Conservation (phyloP, 805 yeast species). For the Candida corydali region DNA sequence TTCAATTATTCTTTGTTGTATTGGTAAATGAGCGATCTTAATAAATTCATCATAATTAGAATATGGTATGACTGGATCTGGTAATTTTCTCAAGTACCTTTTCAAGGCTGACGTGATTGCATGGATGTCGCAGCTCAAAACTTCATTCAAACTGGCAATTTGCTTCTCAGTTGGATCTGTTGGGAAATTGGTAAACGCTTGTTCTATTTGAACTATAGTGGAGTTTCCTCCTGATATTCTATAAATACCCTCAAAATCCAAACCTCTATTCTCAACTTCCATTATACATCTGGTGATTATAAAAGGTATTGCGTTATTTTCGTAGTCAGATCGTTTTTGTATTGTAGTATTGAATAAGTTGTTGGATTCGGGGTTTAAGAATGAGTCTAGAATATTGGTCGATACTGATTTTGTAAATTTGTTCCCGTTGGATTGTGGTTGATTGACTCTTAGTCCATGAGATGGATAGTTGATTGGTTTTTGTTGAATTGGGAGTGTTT, state of each 20-base stretch:
- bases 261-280: constrained; percentile 75
- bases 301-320: constrained; percentile 61
- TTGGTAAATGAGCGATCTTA: constrained; percentile 36
- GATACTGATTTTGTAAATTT: constrained; percentile 42
- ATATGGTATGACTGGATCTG: constrained; percentile 79
- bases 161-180: constrained; percentile 29
- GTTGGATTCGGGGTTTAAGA: constrained; percentile 14
- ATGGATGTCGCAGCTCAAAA: constrained; percentile 64
- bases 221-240: constrained; percentile 83
- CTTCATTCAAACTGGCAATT: constrained; percentile 27
- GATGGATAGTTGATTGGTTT: constrained; percentile 10
- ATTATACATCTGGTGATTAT: constrained; percentile 66
- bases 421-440: constrained; percentile 7
- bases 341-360: constrained; percentile 49
- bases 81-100: constrained; percentile 77
- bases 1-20: constrained; percentile 33
- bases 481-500: constrained; percentile 2
- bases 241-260: constrained; percentile 82
- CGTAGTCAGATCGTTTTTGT: constrained; percentile 59
- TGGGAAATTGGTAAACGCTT: constrained; percentile 31
- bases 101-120: constrained; percentile 86
- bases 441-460: constrained; percentile 7
- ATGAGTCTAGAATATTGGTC: constrained; percentile 40
- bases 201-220: constrained; percentile 50
- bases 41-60: constrained; percentile 65